Evolutionary conservation across 352 stramenopile genomes (phyloP), one percentile per base, ranked within the genome.

Genomic region (Phytophthora idaei): DNA sequence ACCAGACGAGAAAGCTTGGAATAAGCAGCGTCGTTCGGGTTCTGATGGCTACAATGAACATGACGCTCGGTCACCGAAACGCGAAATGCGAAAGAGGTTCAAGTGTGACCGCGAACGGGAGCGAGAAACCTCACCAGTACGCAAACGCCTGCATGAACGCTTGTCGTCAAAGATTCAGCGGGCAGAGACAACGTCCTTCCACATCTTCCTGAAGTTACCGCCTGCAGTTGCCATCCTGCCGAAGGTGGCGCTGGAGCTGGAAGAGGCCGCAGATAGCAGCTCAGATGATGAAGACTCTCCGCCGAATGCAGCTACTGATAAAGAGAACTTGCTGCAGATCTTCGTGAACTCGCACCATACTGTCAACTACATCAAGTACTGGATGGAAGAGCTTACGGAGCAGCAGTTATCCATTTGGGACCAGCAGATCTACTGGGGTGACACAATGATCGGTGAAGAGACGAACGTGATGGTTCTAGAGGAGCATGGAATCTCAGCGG

Each of bases 311-410:
- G 11, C 46, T 50, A 9, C 11, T 29, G 31, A 36, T 25, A 52
- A 68, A 9, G 64, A 78, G 5, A 75, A 70, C 25, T 47, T 90
- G 9, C 60, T 93, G 50, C 81, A 83, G 56, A 83, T 93, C 28
- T 78, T 77, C 27, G 83, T 93, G 1, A 78, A 80, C 28, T 76
- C 85, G 11, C 73, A 81, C 15, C 72, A 92, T 50, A 92, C 83
- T 2, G 72, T 93, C 36, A 93, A 92, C 71, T 91, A 89, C 55
- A 90, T 93, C 47, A 93, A 93, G 52, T 79, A 90, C 53, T 92
- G 80, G 78, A 89, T 93, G 76, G 85, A 93, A 69, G 85, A 90
- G 47, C 61, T 93, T 4, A 89, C 83, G 12, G 85, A 91, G 34
- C 83, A 93, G 57, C 85, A 92, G 34, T 67, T 93, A 28, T 92